These are phyloP conservation scores for Clitocybe nebularis DNA, from an alignment of 1,284 basidiomycete species.

Conservation along the genomic window DNA sequence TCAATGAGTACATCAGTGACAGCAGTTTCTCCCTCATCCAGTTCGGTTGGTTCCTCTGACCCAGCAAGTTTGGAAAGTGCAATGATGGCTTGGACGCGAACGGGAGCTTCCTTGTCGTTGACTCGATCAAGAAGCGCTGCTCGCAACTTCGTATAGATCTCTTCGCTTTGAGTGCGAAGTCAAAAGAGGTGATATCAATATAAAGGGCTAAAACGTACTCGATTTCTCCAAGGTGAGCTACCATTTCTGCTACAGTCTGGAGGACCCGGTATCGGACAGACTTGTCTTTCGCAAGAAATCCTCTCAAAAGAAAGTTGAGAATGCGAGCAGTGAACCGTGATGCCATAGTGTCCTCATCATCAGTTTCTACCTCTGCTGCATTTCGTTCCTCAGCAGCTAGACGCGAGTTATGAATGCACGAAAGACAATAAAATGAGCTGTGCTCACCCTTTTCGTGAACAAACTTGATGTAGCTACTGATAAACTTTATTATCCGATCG, in stretches of 20 bases:
- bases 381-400: slow-evolving; percentile 25
- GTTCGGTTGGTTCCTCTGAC: slow-evolving; percentile 64
- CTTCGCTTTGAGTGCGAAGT: slow-evolving; percentile 59
- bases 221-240: slow-evolving; percentile 76
- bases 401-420: neutral
- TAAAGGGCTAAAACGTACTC: slow-evolving; percentile 56
- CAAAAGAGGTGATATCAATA: slow-evolving; percentile 4
- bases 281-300: slow-evolving; percentile 89
- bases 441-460: slow-evolving; percentile 69
- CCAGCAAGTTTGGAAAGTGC: slow-evolving; percentile 80
- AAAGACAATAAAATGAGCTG: slow-evolving; percentile 3
- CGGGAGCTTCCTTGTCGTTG: slow-evolving; percentile 77
- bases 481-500: slow-evolving; percentile 84
- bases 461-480: slow-evolving; percentile 78
- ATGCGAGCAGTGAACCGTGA: slow-evolving; percentile 76
- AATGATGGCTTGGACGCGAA: slow-evolving; percentile 82
- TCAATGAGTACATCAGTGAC: slow-evolving; percentile 67
- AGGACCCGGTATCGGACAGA: slow-evolving; percentile 80
- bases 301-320: slow-evolving; percentile 74
- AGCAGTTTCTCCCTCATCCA: slow-evolving; percentile 56
- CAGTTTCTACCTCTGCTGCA: slow-evolving; percentile 19
- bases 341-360: slow-evolving; percentile 61
- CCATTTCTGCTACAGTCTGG: slow-evolving; percentile 73
- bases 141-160: slow-evolving; percentile 69
- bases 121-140: slow-evolving; percentile 71